Evolutionary conservation across 306 rosid species (phyloP), one percentile per base, ranked within the genome.

Genomic region (Fagus crenata): DNA sequence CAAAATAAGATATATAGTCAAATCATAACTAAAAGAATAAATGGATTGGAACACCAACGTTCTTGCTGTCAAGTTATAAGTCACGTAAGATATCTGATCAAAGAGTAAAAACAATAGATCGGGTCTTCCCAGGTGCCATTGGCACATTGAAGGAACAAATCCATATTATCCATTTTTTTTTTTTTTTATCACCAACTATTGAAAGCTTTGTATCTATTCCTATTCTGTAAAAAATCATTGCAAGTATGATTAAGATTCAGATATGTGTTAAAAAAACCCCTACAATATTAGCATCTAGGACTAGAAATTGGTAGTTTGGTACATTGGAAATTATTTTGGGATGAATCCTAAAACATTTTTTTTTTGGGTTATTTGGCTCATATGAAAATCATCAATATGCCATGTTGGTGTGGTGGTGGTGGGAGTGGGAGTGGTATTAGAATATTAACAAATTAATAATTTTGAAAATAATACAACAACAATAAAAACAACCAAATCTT

Each of bases 101-200:
- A 11, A 70, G 67, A 77, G 56, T 80, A 83, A 97, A 94, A 67
- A 92, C 98, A 28, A 94, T 94, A 71, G 98, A 94, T 72, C 97
- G 98, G 5, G 96, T 94, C 89, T 90, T 92, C 87, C 98, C 98
- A 3, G 97, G 94, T n/a, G 94, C 87, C 91, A 92, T 92, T 49
- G 98, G 98, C 60, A 93, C 93, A 74, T 92, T 93, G 90, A 93
- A 93, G 73, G 98, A 92, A 78, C 97, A 93, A 78, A 93, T 88
- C 98, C 97, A 93, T 76, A 93, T 87, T 13, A 91, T 87, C 98
- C 98, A 93, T 81, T 89, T 93, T 85, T 22, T 22, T 81, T 89
- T 93, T 85, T 22, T 22, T 22, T 93, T 87, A 78, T 90, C 90
- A 53, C 98, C 98, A 81, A 87, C 67, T 15, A 85, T 3, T 18